Base-by-base conservation (phyloP, 768 basidiomycete genomes). In the Pleurotus tuber-regium region DNA sequence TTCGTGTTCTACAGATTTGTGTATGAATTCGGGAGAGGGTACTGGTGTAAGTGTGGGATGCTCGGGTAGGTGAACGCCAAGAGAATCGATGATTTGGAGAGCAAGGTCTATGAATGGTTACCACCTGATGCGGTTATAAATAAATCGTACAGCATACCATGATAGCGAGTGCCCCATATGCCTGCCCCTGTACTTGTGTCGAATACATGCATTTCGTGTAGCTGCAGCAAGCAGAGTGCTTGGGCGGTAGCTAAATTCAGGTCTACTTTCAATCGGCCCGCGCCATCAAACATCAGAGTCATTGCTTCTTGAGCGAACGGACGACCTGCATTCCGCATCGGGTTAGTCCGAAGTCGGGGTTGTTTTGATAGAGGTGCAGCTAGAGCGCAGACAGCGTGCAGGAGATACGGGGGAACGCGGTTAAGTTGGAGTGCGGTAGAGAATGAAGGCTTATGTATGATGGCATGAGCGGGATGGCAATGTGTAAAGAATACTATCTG, bases 391-490 rank as follows among this genome's bases (percentile, higher is more conserved):
- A 92, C 73, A 0, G 88, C 84, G 41, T 86, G 78, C 14, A 92
- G 71, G 23, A 92, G 80, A 61, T 88, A 79, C 26, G 73, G 67
- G 33, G 90, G 89, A 26, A 92, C 77, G 51, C 77, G 75, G 57
- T 83, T 83, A 54, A 81, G 80, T 51, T 79, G 79, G 6, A 92
- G 78, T 26, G 79, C 74, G 1, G 82, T 74, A 19, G 83, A 74
- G 59, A 92, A 92, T 6, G 84, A 82, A 18, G 90, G 85, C 47
- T 87, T 87, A 67, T 92, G 90, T 40, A 92, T 79, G 54, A 91
- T 75, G 58, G 84, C 76, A 30, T 86, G 80, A 54, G 84, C 81
- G 19, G 89, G 89, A 61, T 91, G 87, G 57, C 85, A 86, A 63
- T 87, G 87, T 21, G 89, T 77, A 64, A 92, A 91, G 66, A 91